These are phyloP conservation scores for Filobasidium wieringae DNA, from an alignment of 768 basidiomycete genomes.

Conservation along the genomic window DNA sequence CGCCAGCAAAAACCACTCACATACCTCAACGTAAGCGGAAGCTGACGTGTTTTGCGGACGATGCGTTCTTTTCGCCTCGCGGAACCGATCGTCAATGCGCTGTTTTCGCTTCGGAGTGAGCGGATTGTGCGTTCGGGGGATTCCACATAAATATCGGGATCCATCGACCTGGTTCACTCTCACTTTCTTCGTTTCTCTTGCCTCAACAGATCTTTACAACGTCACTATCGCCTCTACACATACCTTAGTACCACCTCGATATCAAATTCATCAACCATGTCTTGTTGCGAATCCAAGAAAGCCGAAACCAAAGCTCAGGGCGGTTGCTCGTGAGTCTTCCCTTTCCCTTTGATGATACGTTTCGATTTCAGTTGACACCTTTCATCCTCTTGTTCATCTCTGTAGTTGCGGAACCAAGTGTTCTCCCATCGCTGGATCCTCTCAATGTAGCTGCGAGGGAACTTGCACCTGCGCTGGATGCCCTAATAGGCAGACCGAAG, in stretches of 20 bases:
- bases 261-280: background rate
- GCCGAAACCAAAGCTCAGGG: background rate
- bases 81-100: background rate
- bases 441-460: constrained; percentile 67
- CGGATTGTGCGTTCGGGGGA: background rate
- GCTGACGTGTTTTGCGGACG: no score
- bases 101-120: background rate
- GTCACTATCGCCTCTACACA: background rate
- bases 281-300: background rate
- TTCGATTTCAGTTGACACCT: constrained; percentile 69
- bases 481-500: background rate
- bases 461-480: constrained; percentile 55
- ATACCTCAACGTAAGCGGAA: no score
- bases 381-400: constrained; percentile 49
- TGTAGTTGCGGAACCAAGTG: constrained; percentile 82
- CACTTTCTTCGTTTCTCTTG: background rate
- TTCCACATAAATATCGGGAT: background rate
- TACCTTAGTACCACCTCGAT: background rate
- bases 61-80: no score
- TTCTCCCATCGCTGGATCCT: constrained; percentile 81
- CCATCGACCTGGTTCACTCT: background rate
- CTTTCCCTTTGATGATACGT: constrained; percentile 66
- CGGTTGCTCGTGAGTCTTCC: constrained; percentile 23
- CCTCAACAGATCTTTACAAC: background rate
- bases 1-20: no score